Conservation (phyloP, 371 early-diverging fungal genomes). For the Sporodiniella umbellata region DNA sequence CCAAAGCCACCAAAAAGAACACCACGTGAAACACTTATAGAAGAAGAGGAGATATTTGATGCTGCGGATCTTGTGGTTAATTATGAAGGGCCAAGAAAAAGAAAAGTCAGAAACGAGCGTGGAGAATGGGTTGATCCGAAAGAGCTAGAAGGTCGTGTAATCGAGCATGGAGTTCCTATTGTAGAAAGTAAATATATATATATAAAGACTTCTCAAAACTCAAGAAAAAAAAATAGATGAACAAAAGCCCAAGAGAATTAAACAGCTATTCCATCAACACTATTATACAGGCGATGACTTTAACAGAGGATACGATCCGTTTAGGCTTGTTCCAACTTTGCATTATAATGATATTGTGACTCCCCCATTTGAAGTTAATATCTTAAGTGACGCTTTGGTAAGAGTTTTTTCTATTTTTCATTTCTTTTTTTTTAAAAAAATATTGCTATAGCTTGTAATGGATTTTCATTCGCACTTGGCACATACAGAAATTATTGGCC, state of each 20-base stretch:
- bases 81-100: slow-evolving; percentile 52
- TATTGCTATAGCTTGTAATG: slow-evolving; percentile 63
- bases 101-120: slow-evolving; percentile 58
- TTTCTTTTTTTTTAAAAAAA: background rate
- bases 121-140: slow-evolving; percentile 72
- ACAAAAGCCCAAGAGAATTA: slow-evolving; percentile 32
- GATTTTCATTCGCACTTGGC: slow-evolving; percentile 86
- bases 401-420: slow-evolving; percentile 6
- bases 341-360: slow-evolving; percentile 47
- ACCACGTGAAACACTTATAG: slow-evolving; percentile 18
- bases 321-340: slow-evolving; percentile 59
- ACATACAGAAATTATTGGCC: slow-evolving; percentile 83
- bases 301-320: slow-evolving; percentile 60
- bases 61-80: slow-evolving; percentile 36
- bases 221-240: background rate
- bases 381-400: slow-evolving; percentile 63
- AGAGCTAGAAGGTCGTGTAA: slow-evolving; percentile 62
- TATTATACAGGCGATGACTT: slow-evolving; percentile 42
- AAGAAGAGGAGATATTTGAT: slow-evolving; percentile 21
- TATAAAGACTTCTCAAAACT: background rate
- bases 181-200: background rate
- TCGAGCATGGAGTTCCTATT: slow-evolving; percentile 49
- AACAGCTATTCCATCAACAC: slow-evolving; percentile 20
- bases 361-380: slow-evolving; percentile 62
- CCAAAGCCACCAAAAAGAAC: slow-evolving; percentile 33